Percentiles rank a stretch among this genome's conserved stretches.
Conservation (phyloP, 2,329 filamentous ascomycete genomes). For the Hymenoscyphus scutula region DNA sequence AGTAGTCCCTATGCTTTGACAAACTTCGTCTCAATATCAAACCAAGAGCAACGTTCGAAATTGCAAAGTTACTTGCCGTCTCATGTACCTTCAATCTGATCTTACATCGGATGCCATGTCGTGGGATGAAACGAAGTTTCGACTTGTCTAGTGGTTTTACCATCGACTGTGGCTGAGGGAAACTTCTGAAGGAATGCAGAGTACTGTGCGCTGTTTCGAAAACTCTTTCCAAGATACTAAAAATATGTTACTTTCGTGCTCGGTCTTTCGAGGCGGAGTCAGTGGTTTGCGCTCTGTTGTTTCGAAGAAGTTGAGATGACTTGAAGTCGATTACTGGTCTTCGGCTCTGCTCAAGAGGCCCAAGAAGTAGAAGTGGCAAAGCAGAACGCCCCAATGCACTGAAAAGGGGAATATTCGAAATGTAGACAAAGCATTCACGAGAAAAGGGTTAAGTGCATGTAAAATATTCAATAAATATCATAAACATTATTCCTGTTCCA, state of each 20-base stretch:
- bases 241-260: not conserved
- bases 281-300: not conserved
- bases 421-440: not conserved
- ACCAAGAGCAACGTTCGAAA: no score
- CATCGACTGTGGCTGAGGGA: not conserved
- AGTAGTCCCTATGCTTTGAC: not conserved
- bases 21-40: not conserved
- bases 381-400: not conserved
- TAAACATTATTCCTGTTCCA: not conserved
- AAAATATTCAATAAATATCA: not conserved
- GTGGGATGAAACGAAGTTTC: not conserved
- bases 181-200: not conserved
- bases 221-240: not conserved
- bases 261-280: not conserved
- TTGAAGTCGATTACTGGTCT: not conserved
- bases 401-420: not conserved
- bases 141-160: not conserved
- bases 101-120: not conserved
- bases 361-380: not conserved
- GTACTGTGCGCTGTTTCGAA: not conserved
- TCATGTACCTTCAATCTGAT: not conserved
- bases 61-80: not conserved
- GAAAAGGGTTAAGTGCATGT: not conserved
- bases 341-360: not conserved
- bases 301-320: constrained; percentile 4